Evolutionary conservation across 768 basidiomycete species (phyloP).

Genomic region (Suillus subluteus): DNA sequence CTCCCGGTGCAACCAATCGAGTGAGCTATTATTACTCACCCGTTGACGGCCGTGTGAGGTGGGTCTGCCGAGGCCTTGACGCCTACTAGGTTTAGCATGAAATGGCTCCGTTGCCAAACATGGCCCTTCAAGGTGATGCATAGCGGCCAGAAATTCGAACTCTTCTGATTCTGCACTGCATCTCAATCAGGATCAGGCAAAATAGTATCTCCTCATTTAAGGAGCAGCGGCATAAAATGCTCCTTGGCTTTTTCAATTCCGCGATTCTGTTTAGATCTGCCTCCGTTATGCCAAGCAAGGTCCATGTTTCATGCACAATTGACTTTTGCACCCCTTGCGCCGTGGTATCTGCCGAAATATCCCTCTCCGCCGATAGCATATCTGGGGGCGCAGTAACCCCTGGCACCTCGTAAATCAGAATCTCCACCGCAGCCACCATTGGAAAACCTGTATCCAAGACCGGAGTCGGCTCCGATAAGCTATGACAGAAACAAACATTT

Average conservation of each 20-base stretch:
- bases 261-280: not conserved
- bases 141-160: not conserved
- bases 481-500: not conserved
- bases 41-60: conserved; percentile 10
- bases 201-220: not conserved
- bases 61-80: not conserved
- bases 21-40: conserved; percentile 1
- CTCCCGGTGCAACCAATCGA: not conserved
- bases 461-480: not conserved
- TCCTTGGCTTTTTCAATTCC: not conserved
- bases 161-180: not conserved
- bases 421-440: too few relatives aligned
- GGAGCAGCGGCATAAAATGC: not conserved
- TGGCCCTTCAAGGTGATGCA: not conserved
- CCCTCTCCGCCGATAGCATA: not conserved
- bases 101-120: not conserved
- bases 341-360: not conserved
- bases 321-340: too few relatives aligned
- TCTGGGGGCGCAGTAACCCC: too few relatives aligned
- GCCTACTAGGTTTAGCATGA: not conserved
- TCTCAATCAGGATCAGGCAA: not conserved
- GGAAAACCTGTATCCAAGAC: not conserved
- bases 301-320: too few relatives aligned
- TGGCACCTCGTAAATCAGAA: too few relatives aligned
- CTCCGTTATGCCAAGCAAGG: not conserved